Evolutionary conservation across 192 early-diverging fungal species (phyloP).

Genomic region (Dimargaris xerosporica): DNA sequence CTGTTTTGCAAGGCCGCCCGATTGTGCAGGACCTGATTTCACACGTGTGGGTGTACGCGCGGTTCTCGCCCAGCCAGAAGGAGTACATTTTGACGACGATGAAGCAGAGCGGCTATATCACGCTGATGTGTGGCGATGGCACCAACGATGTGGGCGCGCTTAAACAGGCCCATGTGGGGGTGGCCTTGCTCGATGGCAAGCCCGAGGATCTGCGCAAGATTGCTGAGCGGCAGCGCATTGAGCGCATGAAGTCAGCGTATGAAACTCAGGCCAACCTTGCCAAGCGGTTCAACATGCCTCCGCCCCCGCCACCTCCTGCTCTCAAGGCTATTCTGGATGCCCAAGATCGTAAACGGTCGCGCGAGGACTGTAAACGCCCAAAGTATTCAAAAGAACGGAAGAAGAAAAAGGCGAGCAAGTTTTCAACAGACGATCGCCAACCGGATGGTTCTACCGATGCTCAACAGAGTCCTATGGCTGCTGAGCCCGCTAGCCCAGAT

Average conservation of each 20-base stretch:
- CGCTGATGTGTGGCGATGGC: conserved; percentile 98
- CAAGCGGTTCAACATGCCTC: conserved; percentile 60
- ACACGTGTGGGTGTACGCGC: conserved; percentile 88
- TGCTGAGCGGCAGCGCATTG: conserved; percentile 55
- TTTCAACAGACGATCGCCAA: neutral
- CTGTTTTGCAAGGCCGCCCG: conserved; percentile 38
- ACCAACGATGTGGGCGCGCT: conserved; percentile 99
- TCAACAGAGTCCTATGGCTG: neutral
- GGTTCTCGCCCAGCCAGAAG: conserved; percentile 93
- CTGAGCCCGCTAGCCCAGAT: conserved; percentile 13
- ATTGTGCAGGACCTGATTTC: conserved; percentile 43
- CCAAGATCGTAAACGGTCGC: neutral
- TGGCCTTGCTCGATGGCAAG: conserved; percentile 87
- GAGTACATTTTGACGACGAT: conserved; percentile 84
- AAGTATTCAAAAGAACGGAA: neutral
- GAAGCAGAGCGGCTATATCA: conserved; percentile 79
- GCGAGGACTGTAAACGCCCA: neutral
- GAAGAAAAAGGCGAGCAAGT: neutral
- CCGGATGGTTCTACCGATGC: neutral
- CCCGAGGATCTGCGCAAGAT: conserved; percentile 82
- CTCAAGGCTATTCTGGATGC: conserved; percentile 28
- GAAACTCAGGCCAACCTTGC: conserved; percentile 81
- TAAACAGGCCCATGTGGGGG: conserved; percentile 97
- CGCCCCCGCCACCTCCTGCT: conserved; percentile 56
- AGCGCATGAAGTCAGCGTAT: conserved; percentile 69